Base-by-base conservation (phyloP, 208 protist genomes). In the Naegleria gruberi region DNA sequence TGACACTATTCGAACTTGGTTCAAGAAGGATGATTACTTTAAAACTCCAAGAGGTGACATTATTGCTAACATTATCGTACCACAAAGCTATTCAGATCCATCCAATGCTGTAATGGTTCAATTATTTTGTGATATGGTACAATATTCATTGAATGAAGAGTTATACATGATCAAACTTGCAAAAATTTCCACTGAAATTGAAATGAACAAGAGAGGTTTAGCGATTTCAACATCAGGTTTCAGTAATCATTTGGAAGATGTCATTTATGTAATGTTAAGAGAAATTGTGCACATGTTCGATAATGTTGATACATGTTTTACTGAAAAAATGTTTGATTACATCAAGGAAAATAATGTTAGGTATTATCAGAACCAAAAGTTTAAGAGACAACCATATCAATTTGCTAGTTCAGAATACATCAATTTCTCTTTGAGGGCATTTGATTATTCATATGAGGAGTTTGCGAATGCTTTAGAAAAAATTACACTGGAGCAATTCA, bases 11-110 rank as follows among this genome's bases (percentile, higher is more conserved):
- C 46, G 55, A 55, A 12, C 51, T 8, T 90, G 30, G 23, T 90
- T 90, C 12, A 82, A 90, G 37, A 42, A 90, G 34, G 87, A 90
- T 84, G 19, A 43, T 51, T 15, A 46, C 19, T 90, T 57, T 34
- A 82, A 85, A 10, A 26, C 12, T 41, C 87, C 87, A 46, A 30
- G 34, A 41, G 87, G 8, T 37, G 51, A 47, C 12, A 34, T 84
- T 15, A 45, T 90, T 47, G 12, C 23, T 19, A 40, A 47, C 1
- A 17, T 90, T 0, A 47, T 74, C 40, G 77, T 84, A n/a, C 87
- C 87, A 26, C 8, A 34, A 26, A 55, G 37, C 8, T 90, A 77
- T 55, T n/a, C 41, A 4, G 0, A 44, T 7, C 87, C 87, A 40
- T 23, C 8, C 8, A 47, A 77, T 37, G 12, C 47, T 41, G 19